phyloP scores from a whole-genome alignment of 1,284 basidiomycete species.

The Apiotrichum mycotoxinovorans region DNA sequence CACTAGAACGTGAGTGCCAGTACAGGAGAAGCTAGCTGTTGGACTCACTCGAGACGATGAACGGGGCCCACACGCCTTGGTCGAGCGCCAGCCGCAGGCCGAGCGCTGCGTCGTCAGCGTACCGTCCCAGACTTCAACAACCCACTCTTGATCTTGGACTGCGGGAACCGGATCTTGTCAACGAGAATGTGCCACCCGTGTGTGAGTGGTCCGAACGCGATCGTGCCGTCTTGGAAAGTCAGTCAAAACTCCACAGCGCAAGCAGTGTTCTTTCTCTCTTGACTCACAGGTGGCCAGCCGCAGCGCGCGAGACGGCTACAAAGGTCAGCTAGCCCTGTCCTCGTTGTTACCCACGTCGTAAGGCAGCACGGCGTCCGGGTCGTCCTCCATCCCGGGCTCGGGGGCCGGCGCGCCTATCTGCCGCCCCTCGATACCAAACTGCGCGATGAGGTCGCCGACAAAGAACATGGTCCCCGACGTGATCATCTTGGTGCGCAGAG shows the following conservation, averaged over 20 bases:
- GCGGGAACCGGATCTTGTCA: slow-evolving; percentile 9
- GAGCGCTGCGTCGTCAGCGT: slow-evolving; percentile 14
- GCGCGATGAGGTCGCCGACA: slow-evolving; percentile 19
- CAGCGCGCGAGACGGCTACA: not conserved
- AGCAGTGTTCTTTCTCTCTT: no score
- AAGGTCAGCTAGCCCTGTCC: not conserved
- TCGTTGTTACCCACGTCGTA: not conserved
- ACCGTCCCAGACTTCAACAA: no score
- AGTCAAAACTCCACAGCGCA: not conserved
- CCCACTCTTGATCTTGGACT: slow-evolving; percentile 15
- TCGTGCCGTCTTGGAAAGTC: slow-evolving; percentile 11
- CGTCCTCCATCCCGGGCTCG: not conserved
- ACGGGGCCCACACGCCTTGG: slow-evolving; percentile 21
- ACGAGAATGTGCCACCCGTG: slow-evolving; percentile 17
- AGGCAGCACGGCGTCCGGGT: not conserved
- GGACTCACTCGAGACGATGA: slow-evolving; percentile 18
- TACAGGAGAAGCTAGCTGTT: not conserved
- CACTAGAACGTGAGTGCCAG: slow-evolving; percentile 19
- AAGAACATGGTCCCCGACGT: slow-evolving; percentile 17
- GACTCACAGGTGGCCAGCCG: not conserved
- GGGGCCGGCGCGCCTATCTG: not conserved
- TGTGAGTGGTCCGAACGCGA: slow-evolving; percentile 20
- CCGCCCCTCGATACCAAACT: slow-evolving; percentile 25
- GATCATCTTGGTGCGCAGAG: slow-evolving; percentile 23
- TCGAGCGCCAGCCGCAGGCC: slow-evolving; percentile 12